These are phyloP conservation scores for Apiospora hydei DNA, from an alignment of 2,329 filamentous ascomycete genomes.

Conservation along the genomic window DNA sequence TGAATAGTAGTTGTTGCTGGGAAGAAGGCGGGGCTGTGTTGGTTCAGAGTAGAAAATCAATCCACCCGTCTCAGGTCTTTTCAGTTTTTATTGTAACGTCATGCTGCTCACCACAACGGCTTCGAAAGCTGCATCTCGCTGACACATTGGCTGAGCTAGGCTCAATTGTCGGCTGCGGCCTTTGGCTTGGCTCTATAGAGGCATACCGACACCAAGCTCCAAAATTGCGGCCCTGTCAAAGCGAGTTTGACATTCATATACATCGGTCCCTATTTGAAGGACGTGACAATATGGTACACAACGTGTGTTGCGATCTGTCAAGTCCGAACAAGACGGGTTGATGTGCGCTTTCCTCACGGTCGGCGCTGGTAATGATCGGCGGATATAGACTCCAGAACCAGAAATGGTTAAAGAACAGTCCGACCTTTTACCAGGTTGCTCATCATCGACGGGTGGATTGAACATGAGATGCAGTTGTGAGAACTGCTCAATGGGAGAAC, in stretches of 20 bases:
- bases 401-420: conserved; percentile 29
- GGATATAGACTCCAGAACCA: conserved; percentile 28
- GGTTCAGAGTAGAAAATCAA: neutral
- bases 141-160: neutral
- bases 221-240: conserved; percentile 20
- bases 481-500: neutral
- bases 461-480: neutral
- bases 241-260: conserved; percentile 21
- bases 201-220: conserved; percentile 26
- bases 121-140: conserved; percentile 27
- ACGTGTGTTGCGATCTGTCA: conserved; percentile 6
- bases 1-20: conserved; percentile 10
- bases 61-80: conserved; percentile 31
- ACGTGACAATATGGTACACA: conserved; percentile 6
- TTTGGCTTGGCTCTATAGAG: conserved; percentile 27
- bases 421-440: conserved; percentile 31
- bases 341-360: conserved; percentile 15
- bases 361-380: conserved; percentile 20
- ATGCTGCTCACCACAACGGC: conserved; percentile 30
- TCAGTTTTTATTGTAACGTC: conserved; percentile 30
- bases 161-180: conserved; percentile 27
- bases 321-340: conserved; percentile 4
- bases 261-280: neutral
- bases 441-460: conserved; percentile 27
- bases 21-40: conserved; percentile 21